phyloP scores from a whole-genome alignment of 352 stramenopile species.

The Phytophthora chlamydospora region DNA sequence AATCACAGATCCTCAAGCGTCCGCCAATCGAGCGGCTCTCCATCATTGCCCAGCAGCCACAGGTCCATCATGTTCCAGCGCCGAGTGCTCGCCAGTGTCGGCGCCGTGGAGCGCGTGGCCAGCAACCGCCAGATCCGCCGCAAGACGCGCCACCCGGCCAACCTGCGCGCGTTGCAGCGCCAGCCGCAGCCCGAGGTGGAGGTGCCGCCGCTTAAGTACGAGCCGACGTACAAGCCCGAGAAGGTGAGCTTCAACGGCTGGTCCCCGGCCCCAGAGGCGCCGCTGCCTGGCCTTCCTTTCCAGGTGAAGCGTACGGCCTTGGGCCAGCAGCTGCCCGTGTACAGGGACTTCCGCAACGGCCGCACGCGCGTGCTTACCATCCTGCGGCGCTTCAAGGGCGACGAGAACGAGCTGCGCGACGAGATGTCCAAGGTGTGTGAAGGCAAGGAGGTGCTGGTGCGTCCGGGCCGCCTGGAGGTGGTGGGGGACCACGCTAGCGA shows the following conservation, averaged over 20 bases:
- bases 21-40: slow-evolving; percentile 35
- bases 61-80: slow-evolving; percentile 62
- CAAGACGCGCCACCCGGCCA: slow-evolving; percentile 78
- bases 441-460: slow-evolving; percentile 71
- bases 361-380: slow-evolving; percentile 89
- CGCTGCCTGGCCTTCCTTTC: slow-evolving; percentile 72
- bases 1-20: slow-evolving; percentile 3
- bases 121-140: slow-evolving; percentile 89
- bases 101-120: slow-evolving; percentile 67
- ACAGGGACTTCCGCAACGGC: slow-evolving; percentile 87
- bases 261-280: slow-evolving; percentile 73
- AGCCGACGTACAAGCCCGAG: slow-evolving; percentile 79
- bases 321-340: slow-evolving; percentile 84
- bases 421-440: slow-evolving; percentile 89
- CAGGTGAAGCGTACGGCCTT: slow-evolving; percentile 82
- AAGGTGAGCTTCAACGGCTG: slow-evolving; percentile 91
- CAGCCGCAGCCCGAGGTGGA: slow-evolving; percentile 56
- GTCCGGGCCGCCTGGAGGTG: slow-evolving; percentile 80
- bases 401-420: slow-evolving; percentile 74
- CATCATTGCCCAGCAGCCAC: slow-evolving; percentile 19
- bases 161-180: slow-evolving; percentile 70
- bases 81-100: slow-evolving; percentile 54
- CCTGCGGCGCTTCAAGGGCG: slow-evolving; percentile 78
- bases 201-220: slow-evolving; percentile 81
- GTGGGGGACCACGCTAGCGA: slow-evolving; percentile 71